A percentile compares a stretch with the other conserved stretches of the same genome.
Conservation (phyloP, 2,329 filamentous ascomycete genomes). For the Eutypella sp. region DNA sequence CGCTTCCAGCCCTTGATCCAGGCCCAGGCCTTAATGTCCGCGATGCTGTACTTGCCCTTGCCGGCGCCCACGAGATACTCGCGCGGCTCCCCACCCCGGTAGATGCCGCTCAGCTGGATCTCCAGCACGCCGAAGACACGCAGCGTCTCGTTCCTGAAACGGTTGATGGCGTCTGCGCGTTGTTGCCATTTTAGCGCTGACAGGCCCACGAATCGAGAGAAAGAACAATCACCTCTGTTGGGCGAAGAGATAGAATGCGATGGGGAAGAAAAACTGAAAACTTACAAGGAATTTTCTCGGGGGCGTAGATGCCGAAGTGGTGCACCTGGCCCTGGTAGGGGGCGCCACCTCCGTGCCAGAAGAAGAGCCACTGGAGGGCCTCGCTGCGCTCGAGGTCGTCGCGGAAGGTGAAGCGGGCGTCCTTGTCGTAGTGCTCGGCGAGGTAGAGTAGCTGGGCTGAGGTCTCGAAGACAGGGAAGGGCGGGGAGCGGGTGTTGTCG, state of each 20-base stretch:
- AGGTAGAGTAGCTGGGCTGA: slow-evolving; percentile 49
- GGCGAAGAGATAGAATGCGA: not conserved
- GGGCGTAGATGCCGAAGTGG: slow-evolving; percentile 38
- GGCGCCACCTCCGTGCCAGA: slow-evolving; percentile 43
- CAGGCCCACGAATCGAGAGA: no score
- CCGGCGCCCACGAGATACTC: slow-evolving; percentile 7
- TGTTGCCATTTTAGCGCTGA: not conserved
- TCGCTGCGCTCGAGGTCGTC: slow-evolving; percentile 45
- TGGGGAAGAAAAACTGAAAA: not conserved
- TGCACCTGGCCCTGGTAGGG: slow-evolving; percentile 37
- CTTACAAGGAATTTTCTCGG: slow-evolving; percentile 38
- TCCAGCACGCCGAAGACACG: slow-evolving; percentile 52
- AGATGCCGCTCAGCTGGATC: slow-evolving; percentile 33
- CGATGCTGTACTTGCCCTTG: slow-evolving; percentile 5
- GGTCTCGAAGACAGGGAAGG: slow-evolving; percentile 48
- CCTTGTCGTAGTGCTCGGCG: slow-evolving; percentile 41
- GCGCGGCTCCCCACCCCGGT: slow-evolving; percentile 2
- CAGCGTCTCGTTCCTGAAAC: slow-evolving; percentile 47
- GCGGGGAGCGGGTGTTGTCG: slow-evolving; percentile 43
- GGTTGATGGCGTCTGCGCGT: slow-evolving; percentile 37
- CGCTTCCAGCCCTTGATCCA: slow-evolving; percentile 4
- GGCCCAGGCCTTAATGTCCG: slow-evolving; percentile 5
- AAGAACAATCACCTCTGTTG: not conserved
- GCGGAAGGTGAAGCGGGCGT: slow-evolving; percentile 46
- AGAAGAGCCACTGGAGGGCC: slow-evolving; percentile 49